Base-by-base conservation (phyloP, 805 yeast species). In the Kuraishia hungarica region DNA sequence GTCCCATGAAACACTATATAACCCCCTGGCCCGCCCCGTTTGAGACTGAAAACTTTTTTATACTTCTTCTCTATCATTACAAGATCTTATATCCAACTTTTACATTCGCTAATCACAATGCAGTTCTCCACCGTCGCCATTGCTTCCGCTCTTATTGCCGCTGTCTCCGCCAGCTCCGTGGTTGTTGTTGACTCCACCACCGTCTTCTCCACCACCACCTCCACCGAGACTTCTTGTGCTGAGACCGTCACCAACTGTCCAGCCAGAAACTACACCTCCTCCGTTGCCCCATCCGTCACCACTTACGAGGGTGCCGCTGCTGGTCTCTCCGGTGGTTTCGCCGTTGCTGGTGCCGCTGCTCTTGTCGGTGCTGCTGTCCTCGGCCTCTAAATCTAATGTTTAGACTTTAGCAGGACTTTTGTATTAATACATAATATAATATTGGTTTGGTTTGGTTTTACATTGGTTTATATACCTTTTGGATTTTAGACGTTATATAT, bases 181-280 rank as follows among this genome's bases (percentile, higher is more conserved):
- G 65, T 72, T 62, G 62, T 61, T 47, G 66, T 67, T 57, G 64
- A 67, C 61, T 68, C 73, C 62, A 65, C 65, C 54, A 67, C 71
- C 58, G 59, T 61, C 51, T 57, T 68, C 59, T 17, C 20, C 50
- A 69, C 75, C 60, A 69, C 75, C 61, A 67, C 76, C 64, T 79
- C 69, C 58, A 75, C 83, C 67, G 67, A 76, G 75, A 73, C 78
- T 61, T 69, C 75, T 57, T 77, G 80, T 69, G 78, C 60, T 53
- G 60, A 72, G 22, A 63, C 65, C 54, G 78, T 76, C 66, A 76
- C 81, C 60, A 64, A 71, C 73, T 77, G 81, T 70, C 80, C 79
- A 62, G 58, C 58, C 60, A 54, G 59, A 50, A 57, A 60, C 58
- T 55, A 62, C 39, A 21, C 50, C 39, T 39, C 46, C 53, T 54